Percentiles rank a stretch among this genome's conserved stretches.
Conservation (phyloP, 495 filamentous ascomycete species). For the Penicillium crystallinum region DNA sequence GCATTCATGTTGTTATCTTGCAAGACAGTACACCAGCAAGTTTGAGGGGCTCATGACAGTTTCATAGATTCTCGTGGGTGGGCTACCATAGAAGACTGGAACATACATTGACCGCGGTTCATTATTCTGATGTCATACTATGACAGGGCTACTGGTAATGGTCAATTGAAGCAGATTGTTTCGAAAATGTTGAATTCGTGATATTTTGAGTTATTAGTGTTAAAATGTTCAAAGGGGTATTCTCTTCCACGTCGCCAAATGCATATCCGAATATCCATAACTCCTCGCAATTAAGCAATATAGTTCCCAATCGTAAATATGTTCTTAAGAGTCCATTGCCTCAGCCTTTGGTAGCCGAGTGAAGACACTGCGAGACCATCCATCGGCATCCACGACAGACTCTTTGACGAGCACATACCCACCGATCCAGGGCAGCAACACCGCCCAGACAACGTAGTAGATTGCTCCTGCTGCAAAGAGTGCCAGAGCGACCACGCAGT, state of each 20-base stretch:
- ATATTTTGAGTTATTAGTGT: background rate
- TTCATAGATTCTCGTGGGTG: slow-evolving; percentile 28
- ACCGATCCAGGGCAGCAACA: slow-evolving; percentile 45
- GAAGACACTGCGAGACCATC: slow-evolving; percentile 41
- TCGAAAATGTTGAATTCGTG: background rate
- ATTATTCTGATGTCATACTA: slow-evolving; percentile 8
- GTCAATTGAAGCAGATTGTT: background rate
- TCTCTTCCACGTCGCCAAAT: background rate
- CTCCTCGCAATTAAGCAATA: background rate
- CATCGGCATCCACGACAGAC: slow-evolving; percentile 53
- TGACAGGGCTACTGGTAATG: background rate
- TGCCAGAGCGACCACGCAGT: slow-evolving; percentile 52
- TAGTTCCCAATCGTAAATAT: background rate
- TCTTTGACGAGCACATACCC: slow-evolving; percentile 58
- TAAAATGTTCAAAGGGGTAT: too few relatives aligned
- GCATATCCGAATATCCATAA: background rate
- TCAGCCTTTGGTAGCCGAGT: slow-evolving; percentile 22
- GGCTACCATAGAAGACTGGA: slow-evolving; percentile 48
- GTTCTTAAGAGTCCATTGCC: background rate
- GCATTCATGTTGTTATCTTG: slow-evolving; percentile 25
- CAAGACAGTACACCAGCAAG: slow-evolving; percentile 42
- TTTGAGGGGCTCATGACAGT: slow-evolving; percentile 47
- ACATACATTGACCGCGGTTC: slow-evolving; percentile 22
- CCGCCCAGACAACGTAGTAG: slow-evolving; percentile 56
- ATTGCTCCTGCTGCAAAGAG: slow-evolving; percentile 51